Conservation (phyloP, 495 filamentous ascomycete genomes). For the Viridothelium virens region DNA sequence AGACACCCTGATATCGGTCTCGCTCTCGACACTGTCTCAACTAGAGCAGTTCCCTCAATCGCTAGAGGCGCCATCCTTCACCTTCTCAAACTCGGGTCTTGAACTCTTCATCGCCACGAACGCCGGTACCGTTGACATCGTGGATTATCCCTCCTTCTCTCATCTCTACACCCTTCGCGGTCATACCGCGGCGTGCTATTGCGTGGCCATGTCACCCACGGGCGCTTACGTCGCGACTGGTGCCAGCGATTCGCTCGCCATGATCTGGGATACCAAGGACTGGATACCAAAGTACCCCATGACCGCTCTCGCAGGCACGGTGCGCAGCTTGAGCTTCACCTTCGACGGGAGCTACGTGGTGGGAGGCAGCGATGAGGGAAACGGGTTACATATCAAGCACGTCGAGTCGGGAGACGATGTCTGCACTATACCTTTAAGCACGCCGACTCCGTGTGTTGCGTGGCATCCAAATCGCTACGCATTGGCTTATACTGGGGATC, state of each 20-base stretch:
- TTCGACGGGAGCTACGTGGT: constrained; percentile 86
- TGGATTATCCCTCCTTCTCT: constrained; percentile 56
- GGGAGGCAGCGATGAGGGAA: constrained; percentile 74
- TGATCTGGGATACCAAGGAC: constrained; percentile 85
- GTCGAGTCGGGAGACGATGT: constrained; percentile 82
- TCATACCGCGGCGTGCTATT: constrained; percentile 70
- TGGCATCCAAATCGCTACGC: constrained; percentile 91
- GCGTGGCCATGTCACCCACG: constrained; percentile 63
- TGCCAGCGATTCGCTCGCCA: constrained; percentile 78
- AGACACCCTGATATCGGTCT: constrained; percentile 60
- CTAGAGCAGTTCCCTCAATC: constrained; percentile 59
- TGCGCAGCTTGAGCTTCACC: constrained; percentile 79
- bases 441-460: constrained; percentile 52
- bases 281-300: constrained; percentile 85
- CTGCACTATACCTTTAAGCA: constrained; percentile 56
- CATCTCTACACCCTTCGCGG: constrained; percentile 60
- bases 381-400: constrained; percentile 53
- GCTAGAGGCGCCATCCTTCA: constrained; percentile 71
- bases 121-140: constrained; percentile 72
- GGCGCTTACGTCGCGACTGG: constrained; percentile 79
- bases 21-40: constrained; percentile 32
- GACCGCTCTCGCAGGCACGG: constrained; percentile 61
- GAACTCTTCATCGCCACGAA: constrained; percentile 74
- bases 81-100: constrained; percentile 68
- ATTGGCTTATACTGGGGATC: constrained; percentile 81